These are phyloP conservation scores for Huiozyma naganishii DNA, from an alignment of 805 yeast genomes.

Conservation along the genomic window DNA sequence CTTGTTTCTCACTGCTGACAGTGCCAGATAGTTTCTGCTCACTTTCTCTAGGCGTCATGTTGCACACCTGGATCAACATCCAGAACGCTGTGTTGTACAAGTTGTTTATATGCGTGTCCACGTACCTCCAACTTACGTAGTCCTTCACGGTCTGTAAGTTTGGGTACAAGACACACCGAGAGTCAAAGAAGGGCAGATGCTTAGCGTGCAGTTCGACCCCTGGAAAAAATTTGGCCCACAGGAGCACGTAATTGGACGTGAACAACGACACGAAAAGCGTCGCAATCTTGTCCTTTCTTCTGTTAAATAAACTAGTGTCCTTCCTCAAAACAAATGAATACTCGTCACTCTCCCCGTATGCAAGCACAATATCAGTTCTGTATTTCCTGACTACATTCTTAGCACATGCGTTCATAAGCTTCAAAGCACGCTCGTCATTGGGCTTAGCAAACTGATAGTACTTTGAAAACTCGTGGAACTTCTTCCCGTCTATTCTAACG, in stretches of 20 bases:
- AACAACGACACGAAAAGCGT: constrained; percentile 75
- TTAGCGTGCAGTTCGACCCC: constrained; percentile 36
- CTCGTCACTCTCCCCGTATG: constrained; percentile 95
- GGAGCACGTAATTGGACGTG: constrained; percentile 60
- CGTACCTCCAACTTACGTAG: constrained; percentile 91
- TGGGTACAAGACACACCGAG: constrained; percentile 83
- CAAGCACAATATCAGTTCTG: constrained; percentile 60
- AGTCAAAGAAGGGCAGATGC: constrained; percentile 80
- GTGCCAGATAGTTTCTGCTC: constrained; percentile 73
- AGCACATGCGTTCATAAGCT: constrained; percentile 78
- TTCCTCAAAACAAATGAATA: constrained; percentile 68
- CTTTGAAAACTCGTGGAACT: constrained; percentile 78
- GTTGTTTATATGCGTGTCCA: constrained; percentile 92
- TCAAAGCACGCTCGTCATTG: constrained; percentile 68
- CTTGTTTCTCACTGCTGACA: constrained; percentile 75
- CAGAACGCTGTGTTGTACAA: constrained; percentile 89
- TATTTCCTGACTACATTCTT: constrained; percentile 47
- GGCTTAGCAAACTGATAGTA: constrained; percentile 75
- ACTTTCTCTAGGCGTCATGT: constrained; percentile 66
- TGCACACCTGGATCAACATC: constrained; percentile 65
- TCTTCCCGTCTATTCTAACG: constrained; percentile 84
- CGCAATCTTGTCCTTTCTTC: constrained; percentile 70
- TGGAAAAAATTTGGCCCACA: constrained; percentile 56
- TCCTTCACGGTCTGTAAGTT: constrained; percentile 50
- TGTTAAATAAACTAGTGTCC: constrained; percentile 59